Conservation (phyloP, 2,329 filamentous ascomycete species). For the Microsporum audouinii region DNA sequence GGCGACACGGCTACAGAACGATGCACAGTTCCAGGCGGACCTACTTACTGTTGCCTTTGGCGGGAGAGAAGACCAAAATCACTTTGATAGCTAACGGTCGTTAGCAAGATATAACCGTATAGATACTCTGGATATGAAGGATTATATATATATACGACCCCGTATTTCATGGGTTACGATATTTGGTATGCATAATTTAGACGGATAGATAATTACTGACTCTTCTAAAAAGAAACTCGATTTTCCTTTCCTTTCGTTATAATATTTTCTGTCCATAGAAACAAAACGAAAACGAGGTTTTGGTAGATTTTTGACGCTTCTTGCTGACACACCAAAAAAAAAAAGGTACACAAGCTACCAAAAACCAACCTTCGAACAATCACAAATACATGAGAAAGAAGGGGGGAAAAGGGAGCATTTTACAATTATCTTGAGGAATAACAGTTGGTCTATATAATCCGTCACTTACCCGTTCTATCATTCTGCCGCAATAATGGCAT, state of each 20-base stretch:
- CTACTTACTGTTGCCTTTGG: constrained; percentile 26
- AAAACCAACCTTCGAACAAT: neutral
- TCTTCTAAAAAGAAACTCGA: neutral
- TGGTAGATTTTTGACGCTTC: neutral
- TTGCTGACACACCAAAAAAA: neutral
- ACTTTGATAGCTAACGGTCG: neutral
- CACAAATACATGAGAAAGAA: too few species aligned
- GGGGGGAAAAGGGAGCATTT: neutral
- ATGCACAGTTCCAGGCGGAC: constrained; percentile 32
- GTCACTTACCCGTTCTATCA: neutral
- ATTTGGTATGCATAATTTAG: neutral
- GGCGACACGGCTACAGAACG: constrained; percentile 23
- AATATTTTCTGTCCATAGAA: neutral
- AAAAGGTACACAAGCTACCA: neutral
- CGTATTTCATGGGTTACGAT: neutral
- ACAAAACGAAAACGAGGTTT: neutral
- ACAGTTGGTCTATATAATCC: neutral
- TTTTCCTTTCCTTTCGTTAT: neutral
- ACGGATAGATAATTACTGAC: neutral
- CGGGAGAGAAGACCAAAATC: neutral
- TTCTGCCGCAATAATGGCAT: constrained; percentile 58
- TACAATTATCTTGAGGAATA: neutral
- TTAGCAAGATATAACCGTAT: neutral
- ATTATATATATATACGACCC: neutral
- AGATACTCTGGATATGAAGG: neutral